Percentiles rank a stretch among this genome's conserved stretches.
Evolutionary conservation across 305 asterid species (phyloP).

Genomic region (Plantago coronopus): DNA sequence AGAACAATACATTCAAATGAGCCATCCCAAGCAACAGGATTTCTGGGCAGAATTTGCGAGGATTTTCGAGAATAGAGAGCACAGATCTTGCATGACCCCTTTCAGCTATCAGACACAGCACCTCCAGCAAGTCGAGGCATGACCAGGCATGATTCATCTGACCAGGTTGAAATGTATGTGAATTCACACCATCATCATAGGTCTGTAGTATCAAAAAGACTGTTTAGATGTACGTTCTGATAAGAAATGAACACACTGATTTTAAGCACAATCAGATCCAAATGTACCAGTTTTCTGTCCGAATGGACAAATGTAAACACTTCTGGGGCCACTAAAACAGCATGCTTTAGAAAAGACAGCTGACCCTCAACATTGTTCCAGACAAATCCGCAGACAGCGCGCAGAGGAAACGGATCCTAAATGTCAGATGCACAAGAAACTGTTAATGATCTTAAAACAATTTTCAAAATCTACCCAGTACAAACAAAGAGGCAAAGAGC

Average conservation of each 20-base stretch:
- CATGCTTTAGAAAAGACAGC: slow-evolving; percentile 79
- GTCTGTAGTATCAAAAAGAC: slow-evolving; percentile 43
- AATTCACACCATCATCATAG: slow-evolving; percentile 51
- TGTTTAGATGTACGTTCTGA: slow-evolving; percentile 13
- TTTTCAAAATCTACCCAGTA: slow-evolving; percentile 6
- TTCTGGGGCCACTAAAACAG: slow-evolving; percentile 79
- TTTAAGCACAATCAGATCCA: slow-evolving; percentile 14
- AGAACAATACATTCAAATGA: slow-evolving; percentile 57
- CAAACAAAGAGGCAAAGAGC: slow-evolving; percentile 15
- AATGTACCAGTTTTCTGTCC: slow-evolving; percentile 70
- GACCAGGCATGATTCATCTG: slow-evolving; percentile 71
- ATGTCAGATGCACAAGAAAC: slow-evolving; percentile 11
- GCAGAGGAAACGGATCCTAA: slow-evolving; percentile 93
- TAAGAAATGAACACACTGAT: not conserved
- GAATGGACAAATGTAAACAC: slow-evolving; percentile 77
- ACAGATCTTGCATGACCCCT: slow-evolving; percentile 86
- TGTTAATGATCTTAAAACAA: not conserved
- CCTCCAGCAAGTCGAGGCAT: slow-evolving; percentile 78
- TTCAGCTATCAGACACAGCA: slow-evolving; percentile 81
- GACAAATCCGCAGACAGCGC: slow-evolving; percentile 76
- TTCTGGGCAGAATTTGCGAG: slow-evolving; percentile 81
- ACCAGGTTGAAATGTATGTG: slow-evolving; percentile 53
- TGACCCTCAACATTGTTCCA: slow-evolving; percentile 98
- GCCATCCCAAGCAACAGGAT: slow-evolving; percentile 90
- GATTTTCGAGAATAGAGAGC: slow-evolving; percentile 69